Conservation (phyloP, 352 stramenopile genomes). For the Ophiocytium majus region DNA sequence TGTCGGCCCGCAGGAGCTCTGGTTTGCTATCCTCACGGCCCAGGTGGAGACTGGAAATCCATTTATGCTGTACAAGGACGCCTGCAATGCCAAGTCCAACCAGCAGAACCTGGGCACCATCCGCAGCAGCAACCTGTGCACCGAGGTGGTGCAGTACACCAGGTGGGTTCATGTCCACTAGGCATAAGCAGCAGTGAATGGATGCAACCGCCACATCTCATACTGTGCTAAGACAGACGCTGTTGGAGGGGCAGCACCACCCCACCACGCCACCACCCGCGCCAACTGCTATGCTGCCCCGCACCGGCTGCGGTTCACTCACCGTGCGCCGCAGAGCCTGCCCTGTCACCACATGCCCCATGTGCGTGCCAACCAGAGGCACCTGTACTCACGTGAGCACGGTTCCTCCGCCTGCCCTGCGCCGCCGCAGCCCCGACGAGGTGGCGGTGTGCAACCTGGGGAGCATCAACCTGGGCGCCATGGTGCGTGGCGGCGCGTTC, state of each 20-base stretch:
- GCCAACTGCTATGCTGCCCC: too few relatives aligned
- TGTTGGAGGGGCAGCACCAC: too few relatives aligned
- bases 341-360: too few relatives aligned
- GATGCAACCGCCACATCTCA: neutral
- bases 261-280: too few relatives aligned
- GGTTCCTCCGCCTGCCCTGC: too few relatives aligned
- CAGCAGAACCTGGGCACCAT: slow-evolving; percentile 99
- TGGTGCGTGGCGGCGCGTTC: slow-evolving; percentile 65
- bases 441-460: slow-evolving; percentile 98
- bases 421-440: slow-evolving; percentile 76
- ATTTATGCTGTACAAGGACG: slow-evolving; percentile 99
- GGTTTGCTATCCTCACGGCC: slow-evolving; percentile 26
- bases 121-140: slow-evolving; percentile 98
- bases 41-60: slow-evolving; percentile 98
- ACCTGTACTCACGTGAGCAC: too few relatives aligned
- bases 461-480: slow-evolving; percentile 80
- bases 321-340: too few relatives aligned
- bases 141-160: slow-evolving; percentile 98
- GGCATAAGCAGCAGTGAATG: neutral
- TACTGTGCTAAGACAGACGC: neutral
- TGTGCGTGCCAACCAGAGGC: too few relatives aligned
- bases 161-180: slow-evolving; percentile 43
- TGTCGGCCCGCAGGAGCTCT: slow-evolving; percentile 67
- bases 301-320: too few relatives aligned
- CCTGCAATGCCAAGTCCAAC: slow-evolving; percentile 97